phyloP scores from a whole-genome alignment of 148 eudicot species.

The Oxyria digyna region DNA sequence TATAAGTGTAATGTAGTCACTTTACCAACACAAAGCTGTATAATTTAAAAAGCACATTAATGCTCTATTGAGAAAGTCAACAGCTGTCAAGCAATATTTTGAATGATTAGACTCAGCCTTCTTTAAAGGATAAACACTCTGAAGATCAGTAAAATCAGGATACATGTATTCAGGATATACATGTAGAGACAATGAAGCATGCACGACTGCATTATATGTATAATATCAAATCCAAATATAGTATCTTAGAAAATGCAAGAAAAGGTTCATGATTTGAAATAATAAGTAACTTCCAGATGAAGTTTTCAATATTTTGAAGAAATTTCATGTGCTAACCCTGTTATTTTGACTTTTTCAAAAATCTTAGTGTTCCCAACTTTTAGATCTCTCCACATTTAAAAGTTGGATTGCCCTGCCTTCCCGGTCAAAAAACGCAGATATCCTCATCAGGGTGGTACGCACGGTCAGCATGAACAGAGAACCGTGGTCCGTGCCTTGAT shows the following conservation, averaged over 20 bases:
- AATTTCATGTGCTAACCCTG: not conserved
- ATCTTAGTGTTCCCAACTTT: not conserved
- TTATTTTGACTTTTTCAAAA: not conserved
- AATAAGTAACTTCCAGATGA: not conserved
- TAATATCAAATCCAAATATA: not conserved
- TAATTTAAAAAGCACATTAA: constrained; percentile 1
- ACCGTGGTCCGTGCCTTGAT: too few relatives aligned
- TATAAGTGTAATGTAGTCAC: constrained; percentile 85
- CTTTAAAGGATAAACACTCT: not conserved
- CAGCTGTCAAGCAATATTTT: not conserved
- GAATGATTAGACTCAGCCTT: not conserved
- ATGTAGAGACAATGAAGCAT: not conserved
- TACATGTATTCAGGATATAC: not conserved
- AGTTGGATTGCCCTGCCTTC: not conserved
- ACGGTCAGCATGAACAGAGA: too few relatives aligned
- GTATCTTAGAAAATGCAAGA: not conserved
- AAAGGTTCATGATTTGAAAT: not conserved
- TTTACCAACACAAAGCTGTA: constrained; percentile 84
- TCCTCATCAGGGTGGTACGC: too few relatives aligned
- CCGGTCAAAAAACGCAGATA: too few relatives aligned
- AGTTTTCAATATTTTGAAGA: not conserved
- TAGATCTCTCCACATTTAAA: not conserved
- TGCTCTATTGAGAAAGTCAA: not conserved
- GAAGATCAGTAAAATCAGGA: not conserved
- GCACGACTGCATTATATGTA: not conserved